Conservation (phyloP, 169 alveolate species). For the Plasmodium fragile region DNA sequence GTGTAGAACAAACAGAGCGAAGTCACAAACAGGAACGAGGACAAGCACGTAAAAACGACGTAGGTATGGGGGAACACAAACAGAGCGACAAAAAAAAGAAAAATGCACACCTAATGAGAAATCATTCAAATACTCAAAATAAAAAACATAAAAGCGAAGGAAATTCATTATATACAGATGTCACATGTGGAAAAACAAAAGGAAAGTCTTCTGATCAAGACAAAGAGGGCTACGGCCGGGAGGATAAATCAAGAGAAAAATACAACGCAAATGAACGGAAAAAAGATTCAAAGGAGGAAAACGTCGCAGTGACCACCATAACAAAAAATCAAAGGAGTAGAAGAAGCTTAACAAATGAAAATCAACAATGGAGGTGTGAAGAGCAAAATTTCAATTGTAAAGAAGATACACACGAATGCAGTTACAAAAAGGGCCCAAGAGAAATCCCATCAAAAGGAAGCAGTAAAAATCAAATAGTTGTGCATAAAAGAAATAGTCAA, state of each 20-base stretch:
- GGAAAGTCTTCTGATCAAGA: not conserved
- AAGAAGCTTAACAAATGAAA: constrained; percentile 20
- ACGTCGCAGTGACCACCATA: not conserved
- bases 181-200: not conserved
- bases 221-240: not conserved
- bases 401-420: constrained; percentile 5
- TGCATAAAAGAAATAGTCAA: constrained; percentile 45
- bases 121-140: constrained; percentile 14
- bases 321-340: constrained; percentile 15
- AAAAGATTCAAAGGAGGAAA: not conserved
- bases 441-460: constrained; percentile 12
- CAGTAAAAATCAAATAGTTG: constrained; percentile 44
- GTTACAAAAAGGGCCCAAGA: constrained; percentile 1
- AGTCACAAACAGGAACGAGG: not conserved
- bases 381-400: not conserved
- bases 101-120: constrained; percentile 7
- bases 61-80: not conserved
- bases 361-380: not conserved
- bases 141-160: constrained; percentile 8
- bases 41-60: not conserved
- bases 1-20: not conserved
- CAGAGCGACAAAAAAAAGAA: not conserved
- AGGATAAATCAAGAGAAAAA: not conserved
- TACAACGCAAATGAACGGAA: not conserved
- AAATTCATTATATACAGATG: not conserved